Evolutionary conservation across 306 rosid genomes (phyloP).

Genomic region (Rosa lucieae): DNA sequence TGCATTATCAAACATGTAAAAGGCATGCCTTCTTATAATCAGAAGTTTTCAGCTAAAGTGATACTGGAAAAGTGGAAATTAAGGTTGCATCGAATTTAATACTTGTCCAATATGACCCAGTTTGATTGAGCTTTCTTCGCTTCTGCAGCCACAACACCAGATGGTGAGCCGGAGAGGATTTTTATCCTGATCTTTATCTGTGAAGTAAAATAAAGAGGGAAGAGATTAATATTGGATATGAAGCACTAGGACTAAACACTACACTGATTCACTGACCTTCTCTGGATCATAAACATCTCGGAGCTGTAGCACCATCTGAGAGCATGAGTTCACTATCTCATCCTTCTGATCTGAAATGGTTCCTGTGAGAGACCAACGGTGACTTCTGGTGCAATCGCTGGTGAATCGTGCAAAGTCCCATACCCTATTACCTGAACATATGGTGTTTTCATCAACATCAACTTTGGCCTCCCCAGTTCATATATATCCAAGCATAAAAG

Average conservation of each 20-base stretch:
- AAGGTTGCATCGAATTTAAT: slow-evolving; percentile 33
- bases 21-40: not conserved
- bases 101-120: slow-evolving; percentile 97
- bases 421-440: slow-evolving; percentile 59
- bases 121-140: slow-evolving; percentile 83
- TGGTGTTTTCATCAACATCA: slow-evolving; percentile 19
- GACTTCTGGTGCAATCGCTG: slow-evolving; percentile 60
- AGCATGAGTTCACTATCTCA: slow-evolving; percentile 73
- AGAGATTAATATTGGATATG: slow-evolving; percentile 22
- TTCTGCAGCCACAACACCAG: slow-evolving; percentile 81
- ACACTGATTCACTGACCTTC: slow-evolving; percentile 49
- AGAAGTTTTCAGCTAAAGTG: slow-evolving; percentile 10
- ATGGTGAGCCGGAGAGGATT: slow-evolving; percentile 51
- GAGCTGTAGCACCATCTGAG: slow-evolving; percentile 81
- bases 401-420: slow-evolving; percentile 75
- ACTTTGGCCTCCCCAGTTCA: not conserved
- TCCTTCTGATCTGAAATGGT: slow-evolving; percentile 68
- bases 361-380: slow-evolving; percentile 53
- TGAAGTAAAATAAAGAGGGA: slow-evolving; percentile 19
- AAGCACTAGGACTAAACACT: slow-evolving; percentile 11
- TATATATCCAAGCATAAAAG: not conserved
- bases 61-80: slow-evolving; percentile 22
- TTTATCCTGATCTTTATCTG: slow-evolving; percentile 86
- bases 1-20: not conserved
- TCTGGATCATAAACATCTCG: slow-evolving; percentile 78